Conservation (phyloP, 2,329 filamentous ascomycete species). For the Trichophyton schoenleinii region DNA sequence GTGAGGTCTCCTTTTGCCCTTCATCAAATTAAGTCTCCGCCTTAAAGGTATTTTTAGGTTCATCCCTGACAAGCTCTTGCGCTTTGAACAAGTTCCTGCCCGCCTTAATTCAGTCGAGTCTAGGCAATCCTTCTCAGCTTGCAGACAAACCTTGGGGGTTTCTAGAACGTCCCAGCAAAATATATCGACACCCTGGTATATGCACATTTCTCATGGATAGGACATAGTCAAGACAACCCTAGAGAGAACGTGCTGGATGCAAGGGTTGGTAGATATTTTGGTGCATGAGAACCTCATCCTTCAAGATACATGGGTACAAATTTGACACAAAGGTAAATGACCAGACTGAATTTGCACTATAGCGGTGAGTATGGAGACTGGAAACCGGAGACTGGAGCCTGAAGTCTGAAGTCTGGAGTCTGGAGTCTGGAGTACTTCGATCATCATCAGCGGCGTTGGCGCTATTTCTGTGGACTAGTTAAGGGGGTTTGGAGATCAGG, state of each 20-base stretch:
- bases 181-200: not conserved
- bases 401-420: not conserved
- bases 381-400: not conserved
- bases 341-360: not conserved
- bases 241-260: not conserved
- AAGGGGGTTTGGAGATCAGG: not conserved
- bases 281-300: not conserved
- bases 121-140: not conserved
- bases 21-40: too few relatives aligned
- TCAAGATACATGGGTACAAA: not conserved
- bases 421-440: not conserved
- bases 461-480: not conserved
- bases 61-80: not conserved
- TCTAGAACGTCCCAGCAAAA: not conserved
- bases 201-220: not conserved
- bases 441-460: not conserved
- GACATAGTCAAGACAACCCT: not conserved
- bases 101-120: not conserved
- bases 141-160: not conserved
- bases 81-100: not conserved
- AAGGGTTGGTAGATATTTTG: not conserved
- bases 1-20: too few relatives aligned
- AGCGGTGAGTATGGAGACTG: not conserved
- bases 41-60: not conserved
- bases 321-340: not conserved